Conservation (phyloP, 768 basidiomycete species). For the Sporobolomyces roseus region DNA sequence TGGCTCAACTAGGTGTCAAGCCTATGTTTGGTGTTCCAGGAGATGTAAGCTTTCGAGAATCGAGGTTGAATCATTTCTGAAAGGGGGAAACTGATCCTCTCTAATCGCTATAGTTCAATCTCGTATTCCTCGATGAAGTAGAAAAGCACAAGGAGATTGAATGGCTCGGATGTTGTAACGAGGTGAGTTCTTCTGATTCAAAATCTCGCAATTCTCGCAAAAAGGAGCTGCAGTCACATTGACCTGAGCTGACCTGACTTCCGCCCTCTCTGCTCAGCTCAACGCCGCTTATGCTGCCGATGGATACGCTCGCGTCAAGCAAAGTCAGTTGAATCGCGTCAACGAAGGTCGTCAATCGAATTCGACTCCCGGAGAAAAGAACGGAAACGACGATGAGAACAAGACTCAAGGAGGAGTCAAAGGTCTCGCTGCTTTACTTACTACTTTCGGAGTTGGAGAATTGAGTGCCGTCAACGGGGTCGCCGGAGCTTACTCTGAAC, state of each 20-base stretch:
- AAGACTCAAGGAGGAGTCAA: slow-evolving; percentile 39
- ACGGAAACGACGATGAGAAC: slow-evolving; percentile 44
- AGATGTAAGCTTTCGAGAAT: slow-evolving; percentile 19
- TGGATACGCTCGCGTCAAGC: slow-evolving; percentile 84
- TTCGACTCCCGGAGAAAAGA: slow-evolving; percentile 22
- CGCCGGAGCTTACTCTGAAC: slow-evolving; percentile 66
- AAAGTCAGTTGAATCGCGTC: slow-evolving; percentile 45
- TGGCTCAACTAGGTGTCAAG: slow-evolving; percentile 34
- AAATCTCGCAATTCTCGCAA: background rate
- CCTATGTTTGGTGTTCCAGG: slow-evolving; percentile 30
- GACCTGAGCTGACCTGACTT: too few relatives aligned
- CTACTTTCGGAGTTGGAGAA: slow-evolving; percentile 92
- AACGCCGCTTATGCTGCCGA: slow-evolving; percentile 80
- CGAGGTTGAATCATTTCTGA: too few relatives aligned
- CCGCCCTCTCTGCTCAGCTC: slow-evolving; percentile 55
- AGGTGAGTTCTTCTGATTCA: slow-evolving; percentile 1
- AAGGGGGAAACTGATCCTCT: background rate
- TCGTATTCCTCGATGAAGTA: slow-evolving; percentile 41
- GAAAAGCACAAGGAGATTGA: slow-evolving; percentile 35
- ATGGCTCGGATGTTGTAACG: slow-evolving; percentile 39
- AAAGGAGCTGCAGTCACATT: too few relatives aligned
- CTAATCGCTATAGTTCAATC: slow-evolving; percentile 40
- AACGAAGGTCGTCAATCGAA: slow-evolving; percentile 7
- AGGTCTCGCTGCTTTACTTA: slow-evolving; percentile 47
- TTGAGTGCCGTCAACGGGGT: slow-evolving; percentile 80